Evolutionary conservation across 345 rosid genomes (phyloP).

Genomic region (Pelargonium nanum): DNA sequence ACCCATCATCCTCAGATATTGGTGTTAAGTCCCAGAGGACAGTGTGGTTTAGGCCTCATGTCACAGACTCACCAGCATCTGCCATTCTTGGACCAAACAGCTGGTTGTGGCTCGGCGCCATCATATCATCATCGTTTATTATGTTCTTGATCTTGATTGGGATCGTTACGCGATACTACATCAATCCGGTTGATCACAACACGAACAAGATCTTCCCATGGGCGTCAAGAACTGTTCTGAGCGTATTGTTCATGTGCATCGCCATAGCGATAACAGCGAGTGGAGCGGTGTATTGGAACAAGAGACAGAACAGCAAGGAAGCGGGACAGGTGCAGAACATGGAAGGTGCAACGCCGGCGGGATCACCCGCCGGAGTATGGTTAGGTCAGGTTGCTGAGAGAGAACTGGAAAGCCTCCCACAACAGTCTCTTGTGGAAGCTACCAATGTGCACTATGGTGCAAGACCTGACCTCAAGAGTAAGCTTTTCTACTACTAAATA

Average conservation of each 20-base stretch:
- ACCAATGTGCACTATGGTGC: constrained; percentile 44
- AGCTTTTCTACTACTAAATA: constrained; percentile 7
- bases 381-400: constrained; percentile 18
- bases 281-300: constrained; percentile 46
- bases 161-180: constrained; percentile 40
- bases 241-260: constrained; percentile 33
- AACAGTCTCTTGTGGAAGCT: constrained; percentile 32
- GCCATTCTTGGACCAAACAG: constrained; percentile 54
- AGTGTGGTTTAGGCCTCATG: constrained; percentile 49
- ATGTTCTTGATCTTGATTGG: constrained; percentile 48
- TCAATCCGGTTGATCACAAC: constrained; percentile 47
- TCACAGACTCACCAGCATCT: constrained; percentile 42
- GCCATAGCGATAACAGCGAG: constrained; percentile 37
- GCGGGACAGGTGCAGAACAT: constrained; percentile 26
- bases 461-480: constrained; percentile 66
- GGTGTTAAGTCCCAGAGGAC: constrained; percentile 12
- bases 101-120: constrained; percentile 66
- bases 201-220: constrained; percentile 15
- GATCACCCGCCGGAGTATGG: constrained; percentile 14
- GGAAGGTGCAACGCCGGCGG: constrained; percentile 9
- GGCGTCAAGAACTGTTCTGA: constrained; percentile 20
- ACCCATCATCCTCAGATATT: constrained; percentile 8
- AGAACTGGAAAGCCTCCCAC: constrained; percentile 55
- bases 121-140: constrained; percentile 58
- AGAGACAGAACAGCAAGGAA: constrained; percentile 27